Base-by-base conservation (phyloP, 108 stramenopile species). In the Nitzschia palea region DNA sequence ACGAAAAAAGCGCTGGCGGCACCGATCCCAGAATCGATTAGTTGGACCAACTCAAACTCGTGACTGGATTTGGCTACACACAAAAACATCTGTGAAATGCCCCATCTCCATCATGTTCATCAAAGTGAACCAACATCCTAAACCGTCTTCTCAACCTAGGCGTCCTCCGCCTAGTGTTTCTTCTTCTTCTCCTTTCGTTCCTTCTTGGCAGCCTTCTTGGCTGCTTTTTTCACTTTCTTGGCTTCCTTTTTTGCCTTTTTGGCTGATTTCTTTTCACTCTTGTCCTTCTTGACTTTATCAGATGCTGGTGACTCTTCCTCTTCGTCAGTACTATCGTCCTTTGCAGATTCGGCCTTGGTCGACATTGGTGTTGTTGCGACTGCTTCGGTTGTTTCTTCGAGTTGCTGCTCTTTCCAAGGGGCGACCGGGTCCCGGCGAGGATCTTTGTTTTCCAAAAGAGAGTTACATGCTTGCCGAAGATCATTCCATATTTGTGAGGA, bases 401-500 rank as follows among this genome's bases (percentile, higher is more conserved):
- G 2, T 26, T 15, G 17, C 18, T 68, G 55, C 17, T 47, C 52
- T 47, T 68, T 56, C 67, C 67, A 68, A 30, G 30, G 23, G 3
- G 55, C 56, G 17, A 68, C 67, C 10, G 65, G 65, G 52, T 65
- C 65, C 33, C 65, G 51, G 23, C 65, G 65, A 37, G 48, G 31
- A 48, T 68, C 56, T 26, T 68, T 45, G 15, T 68, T 22, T 32
- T 58, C 67, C 55, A 68, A 47, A 1, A 68, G 26, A 3, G 67
- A 56, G 32, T 68, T 68, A 42, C 67, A 68, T 23, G 67, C 67
- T 6, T 57, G 28, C 4, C 67, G 67, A 33, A 68, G 44, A 44
- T 68, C 67, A 32, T 48, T 58, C 67, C 67, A 68, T 1, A 28
- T 68, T 34, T 68, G 67, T n/a, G 56, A 57, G 3, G 67, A 68